These are phyloP conservation scores for Hamiltosporidium magnivora DNA, from an alignment of 371 early-diverging fungal genomes.

Conservation along the genomic window DNA sequence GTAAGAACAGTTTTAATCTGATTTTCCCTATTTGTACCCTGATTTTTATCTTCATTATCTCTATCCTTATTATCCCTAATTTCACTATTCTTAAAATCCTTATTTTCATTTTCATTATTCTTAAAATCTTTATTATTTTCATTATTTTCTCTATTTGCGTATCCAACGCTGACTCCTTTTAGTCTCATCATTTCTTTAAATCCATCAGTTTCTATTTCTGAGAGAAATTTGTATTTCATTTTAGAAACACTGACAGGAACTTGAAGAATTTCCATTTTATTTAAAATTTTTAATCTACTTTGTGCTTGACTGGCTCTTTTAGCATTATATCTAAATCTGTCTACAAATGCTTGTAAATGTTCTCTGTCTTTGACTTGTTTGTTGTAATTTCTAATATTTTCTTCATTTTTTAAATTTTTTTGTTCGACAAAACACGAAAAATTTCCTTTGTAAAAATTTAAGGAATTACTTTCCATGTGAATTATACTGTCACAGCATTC, in stretches of 20 bases:
- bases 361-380: slow-evolving; percentile 54
- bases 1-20: slow-evolving; percentile 59
- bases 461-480: slow-evolving; percentile 62
- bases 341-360: slow-evolving; percentile 90
- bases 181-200: background rate
- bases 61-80: background rate
- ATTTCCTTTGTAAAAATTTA: slow-evolving; percentile 82
- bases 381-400: slow-evolving; percentile 68
- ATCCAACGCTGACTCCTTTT: background rate
- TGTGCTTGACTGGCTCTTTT: slow-evolving; percentile 91
- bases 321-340: slow-evolving; percentile 92
- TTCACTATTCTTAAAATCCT: background rate
- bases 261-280: slow-evolving; percentile 61
- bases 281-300: slow-evolving; percentile 84
- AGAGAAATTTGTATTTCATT: slow-evolving; percentile 35
- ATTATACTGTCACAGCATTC: slow-evolving; percentile 85
- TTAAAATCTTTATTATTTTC: background rate
- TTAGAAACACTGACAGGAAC: slow-evolving; percentile 16
- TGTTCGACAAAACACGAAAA: slow-evolving; percentile 81
- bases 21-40: slow-evolving; percentile 36
- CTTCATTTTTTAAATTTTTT: slow-evolving; percentile 76
- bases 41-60: background rate
- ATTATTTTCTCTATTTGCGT: background rate
- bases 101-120: background rate
- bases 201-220: background rate